phyloP scores from a whole-genome alignment of 2,329 filamentous ascomycete species.

The Coniella vitis region DNA sequence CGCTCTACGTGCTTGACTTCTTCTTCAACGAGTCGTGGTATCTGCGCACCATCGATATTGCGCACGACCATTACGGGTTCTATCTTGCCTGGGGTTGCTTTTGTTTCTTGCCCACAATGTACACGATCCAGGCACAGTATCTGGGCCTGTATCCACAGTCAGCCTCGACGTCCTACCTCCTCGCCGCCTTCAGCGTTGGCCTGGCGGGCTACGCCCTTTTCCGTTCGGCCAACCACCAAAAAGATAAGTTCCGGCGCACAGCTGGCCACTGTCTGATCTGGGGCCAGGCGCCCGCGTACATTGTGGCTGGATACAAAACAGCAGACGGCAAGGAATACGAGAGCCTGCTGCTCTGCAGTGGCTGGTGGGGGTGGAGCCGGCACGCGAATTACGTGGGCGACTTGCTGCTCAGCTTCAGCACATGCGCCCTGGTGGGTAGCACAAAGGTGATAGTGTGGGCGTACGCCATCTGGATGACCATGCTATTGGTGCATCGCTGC shows the following conservation, averaged over 20 bases:
- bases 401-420: constrained; percentile 26
- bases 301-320: constrained; percentile 33
- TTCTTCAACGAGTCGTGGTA: constrained; percentile 45
- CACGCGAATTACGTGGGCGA: constrained; percentile 2
- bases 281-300: constrained; percentile 33
- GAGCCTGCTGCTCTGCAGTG: constrained; percentile 1
- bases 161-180: constrained; percentile 17
- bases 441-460: constrained; percentile 34
- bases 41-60: constrained; percentile 37
- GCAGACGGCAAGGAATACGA: constrained; percentile 32
- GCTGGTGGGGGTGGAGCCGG: not conserved
- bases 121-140: constrained; percentile 42
- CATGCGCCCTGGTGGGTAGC: constrained; percentile 35
- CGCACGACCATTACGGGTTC: constrained; percentile 38
- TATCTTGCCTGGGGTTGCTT: constrained; percentile 39
- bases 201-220: constrained; percentile 36
- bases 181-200: constrained; percentile 13
- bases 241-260: constrained; percentile 33
- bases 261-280: constrained; percentile 35
- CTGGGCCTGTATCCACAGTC: constrained; percentile 33
- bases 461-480: constrained; percentile 38
- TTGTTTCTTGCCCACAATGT: constrained; percentile 37
- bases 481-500: constrained; percentile 37
- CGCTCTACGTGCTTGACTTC: constrained; percentile 40
- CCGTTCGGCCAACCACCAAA: constrained; percentile 38